Conservation (phyloP, 306 rosid genomes). For the Prunus campanulata region DNA sequence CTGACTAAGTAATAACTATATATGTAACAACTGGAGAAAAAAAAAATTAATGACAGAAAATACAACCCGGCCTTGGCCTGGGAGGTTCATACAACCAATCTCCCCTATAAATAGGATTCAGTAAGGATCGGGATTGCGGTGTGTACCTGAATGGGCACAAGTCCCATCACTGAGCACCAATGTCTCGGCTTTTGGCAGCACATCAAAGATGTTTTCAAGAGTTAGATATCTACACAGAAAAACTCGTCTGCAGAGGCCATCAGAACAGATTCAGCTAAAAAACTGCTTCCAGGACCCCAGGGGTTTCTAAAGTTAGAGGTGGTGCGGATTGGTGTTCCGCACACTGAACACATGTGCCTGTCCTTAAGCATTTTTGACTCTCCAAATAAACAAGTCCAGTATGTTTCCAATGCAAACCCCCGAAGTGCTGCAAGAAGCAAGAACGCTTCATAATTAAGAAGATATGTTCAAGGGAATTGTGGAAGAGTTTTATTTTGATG, state of each 20-base stretch:
- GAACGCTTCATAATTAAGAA: background rate
- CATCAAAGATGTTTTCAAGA: conserved; percentile 45
- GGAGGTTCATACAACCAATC: conserved; percentile 67
- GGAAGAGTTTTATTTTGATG: background rate
- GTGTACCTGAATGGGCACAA: conserved; percentile 47
- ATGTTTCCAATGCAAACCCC: conserved; percentile 9
- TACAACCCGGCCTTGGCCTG: conserved; percentile 55
- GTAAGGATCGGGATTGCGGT: conserved; percentile 42
- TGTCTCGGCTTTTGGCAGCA: conserved; percentile 53
- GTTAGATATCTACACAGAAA: conserved; percentile 96
- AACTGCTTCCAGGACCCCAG: conserved; percentile 35
- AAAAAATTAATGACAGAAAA: conserved; percentile 46
- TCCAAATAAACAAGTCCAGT: conserved; percentile 10
- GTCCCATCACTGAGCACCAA: conserved; percentile 46
- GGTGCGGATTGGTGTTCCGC: background rate
- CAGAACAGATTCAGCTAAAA: conserved; percentile 36
- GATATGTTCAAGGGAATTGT: background rate
- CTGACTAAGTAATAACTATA: conserved; percentile 70
- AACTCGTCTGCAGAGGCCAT: conserved; percentile 55
- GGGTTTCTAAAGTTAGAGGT: conserved; percentile 34
- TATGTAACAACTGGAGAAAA: conserved; percentile 50
- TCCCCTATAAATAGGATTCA: conserved; percentile 47
- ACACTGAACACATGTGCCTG: background rate
- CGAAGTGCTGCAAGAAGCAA: conserved; percentile 16
- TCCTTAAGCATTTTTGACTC: background rate